These are phyloP conservation scores for Pythium angustatum DNA, from an alignment of 352 stramenopile genomes.

Conservation along the genomic window DNA sequence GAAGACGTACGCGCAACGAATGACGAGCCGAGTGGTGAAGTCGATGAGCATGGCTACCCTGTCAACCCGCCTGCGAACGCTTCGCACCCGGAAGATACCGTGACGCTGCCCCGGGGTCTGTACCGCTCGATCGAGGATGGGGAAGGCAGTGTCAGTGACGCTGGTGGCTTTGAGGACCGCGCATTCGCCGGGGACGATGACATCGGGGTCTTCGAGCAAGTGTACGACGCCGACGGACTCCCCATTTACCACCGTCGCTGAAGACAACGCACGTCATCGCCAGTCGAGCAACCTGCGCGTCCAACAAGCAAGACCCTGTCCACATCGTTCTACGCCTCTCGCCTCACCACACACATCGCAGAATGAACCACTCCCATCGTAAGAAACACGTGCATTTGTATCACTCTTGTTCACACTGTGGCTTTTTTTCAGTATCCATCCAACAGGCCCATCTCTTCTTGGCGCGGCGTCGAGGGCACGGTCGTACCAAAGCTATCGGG, in stretches of 20 bases:
- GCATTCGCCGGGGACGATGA: neutral
- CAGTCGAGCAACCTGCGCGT: too few species aligned
- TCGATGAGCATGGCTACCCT: neutral
- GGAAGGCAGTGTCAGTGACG: too few species aligned
- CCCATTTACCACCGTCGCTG: conserved; percentile 11
- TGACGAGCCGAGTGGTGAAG: neutral
- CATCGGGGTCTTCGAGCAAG: neutral
- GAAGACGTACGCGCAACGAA: neutral
- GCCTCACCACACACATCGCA: too few species aligned
- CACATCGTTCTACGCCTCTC: too few species aligned
- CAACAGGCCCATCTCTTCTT: conserved; percentile 60
- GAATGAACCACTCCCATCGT: too few species aligned
- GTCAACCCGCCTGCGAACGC: neutral
- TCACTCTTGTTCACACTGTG: too few species aligned
- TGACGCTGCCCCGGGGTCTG: neutral
- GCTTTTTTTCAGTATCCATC: conserved; percentile 33
- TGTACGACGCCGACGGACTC: conserved; percentile 10
- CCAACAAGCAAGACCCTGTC: too few species aligned
- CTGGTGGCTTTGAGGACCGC: conserved; percentile 4
- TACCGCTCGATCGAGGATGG: neutral
- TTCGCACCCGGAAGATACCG: neutral
- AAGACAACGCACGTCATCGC: too few species aligned
- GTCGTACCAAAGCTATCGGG: conserved; percentile 33
- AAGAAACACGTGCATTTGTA: too few species aligned
- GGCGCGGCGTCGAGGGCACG: conserved; percentile 34